Percentiles rank a stretch among this genome's conserved stretches.
Evolutionary conservation across 345 rosid genomes (phyloP).

Genomic region (Cochlearia excelsa): DNA sequence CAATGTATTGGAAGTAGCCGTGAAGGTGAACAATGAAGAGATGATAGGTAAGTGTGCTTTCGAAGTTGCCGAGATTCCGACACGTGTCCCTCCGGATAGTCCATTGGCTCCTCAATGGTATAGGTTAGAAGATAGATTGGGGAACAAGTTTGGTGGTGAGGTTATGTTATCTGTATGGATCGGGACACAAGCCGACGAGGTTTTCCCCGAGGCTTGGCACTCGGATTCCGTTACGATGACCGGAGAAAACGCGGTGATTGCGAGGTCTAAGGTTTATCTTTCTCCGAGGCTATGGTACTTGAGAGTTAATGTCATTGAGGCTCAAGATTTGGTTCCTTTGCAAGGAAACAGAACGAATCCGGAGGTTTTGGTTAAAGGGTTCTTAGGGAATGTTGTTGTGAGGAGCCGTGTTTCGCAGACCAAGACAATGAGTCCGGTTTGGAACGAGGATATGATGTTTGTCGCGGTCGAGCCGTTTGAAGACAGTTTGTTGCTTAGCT

Average conservation of each 20-base stretch:
- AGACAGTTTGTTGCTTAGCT: slow-evolving; percentile 39
- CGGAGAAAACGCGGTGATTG: slow-evolving; percentile 27
- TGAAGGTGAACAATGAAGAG: slow-evolving; percentile 32
- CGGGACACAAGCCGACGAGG: slow-evolving; percentile 49
- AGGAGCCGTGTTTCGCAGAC: slow-evolving; percentile 34
- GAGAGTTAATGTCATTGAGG: slow-evolving; percentile 43
- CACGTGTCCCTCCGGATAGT: slow-evolving; percentile 42
- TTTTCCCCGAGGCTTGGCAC: slow-evolving; percentile 44
- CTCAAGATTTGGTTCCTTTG: slow-evolving; percentile 44
- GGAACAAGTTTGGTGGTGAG: slow-evolving; percentile 37
- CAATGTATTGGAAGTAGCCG: slow-evolving; percentile 37
- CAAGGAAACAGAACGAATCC: slow-evolving; percentile 39
- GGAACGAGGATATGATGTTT: slow-evolving; percentile 45
- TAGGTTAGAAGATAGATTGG: slow-evolving; percentile 34
- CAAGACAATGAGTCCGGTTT: slow-evolving; percentile 27
- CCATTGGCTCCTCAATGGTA: slow-evolving; percentile 44
- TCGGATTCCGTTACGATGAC: slow-evolving; percentile 29
- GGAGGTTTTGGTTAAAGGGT: slow-evolving; percentile 43
- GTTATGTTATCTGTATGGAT: slow-evolving; percentile 46
- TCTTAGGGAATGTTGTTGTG: slow-evolving; percentile 37
- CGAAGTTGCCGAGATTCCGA: slow-evolving; percentile 33
- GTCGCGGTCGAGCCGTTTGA: slow-evolving; percentile 44
- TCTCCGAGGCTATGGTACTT: slow-evolving; percentile 48
- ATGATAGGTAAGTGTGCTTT: slow-evolving; percentile 38
- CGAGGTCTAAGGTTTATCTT: slow-evolving; percentile 36